Conservation (phyloP, 306 rosid genomes). For the Geum urbanum region DNA sequence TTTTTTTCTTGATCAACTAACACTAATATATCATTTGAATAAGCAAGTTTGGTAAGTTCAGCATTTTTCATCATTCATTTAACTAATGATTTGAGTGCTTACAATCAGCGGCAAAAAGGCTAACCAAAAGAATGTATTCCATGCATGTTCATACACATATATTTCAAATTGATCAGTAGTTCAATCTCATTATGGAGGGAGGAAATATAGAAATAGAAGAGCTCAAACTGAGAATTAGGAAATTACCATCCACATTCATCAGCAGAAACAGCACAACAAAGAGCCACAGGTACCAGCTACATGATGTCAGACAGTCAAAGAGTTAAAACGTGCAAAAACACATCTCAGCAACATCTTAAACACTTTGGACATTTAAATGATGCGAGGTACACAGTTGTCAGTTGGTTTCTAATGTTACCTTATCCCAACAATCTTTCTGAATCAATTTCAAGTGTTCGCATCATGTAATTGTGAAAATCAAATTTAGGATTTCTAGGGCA, state of each 20-base stretch:
- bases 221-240: slow-evolving; percentile 17
- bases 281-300: slow-evolving; percentile 89
- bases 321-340: not conserved
- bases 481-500: not conserved
- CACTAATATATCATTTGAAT: not conserved
- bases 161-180: not conserved
- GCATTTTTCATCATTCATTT: not conserved
- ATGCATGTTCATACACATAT: slow-evolving; percentile 32
- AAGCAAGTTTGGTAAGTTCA: not conserved
- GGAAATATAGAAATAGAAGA: not conserved
- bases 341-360: not conserved
- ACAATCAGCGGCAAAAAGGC: slow-evolving; percentile 83
- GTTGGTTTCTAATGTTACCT: slow-evolving; percentile 40
- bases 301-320: slow-evolving; percentile 11
- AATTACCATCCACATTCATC: slow-evolving; percentile 66
- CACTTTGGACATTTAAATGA: not conserved
- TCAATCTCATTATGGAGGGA: not conserved
- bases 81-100: slow-evolving; percentile 38
- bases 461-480: slow-evolving; percentile 58
- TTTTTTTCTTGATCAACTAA: too few relatives aligned
- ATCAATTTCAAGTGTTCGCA: slow-evolving; percentile 62
- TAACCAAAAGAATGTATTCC: slow-evolving; percentile 93
- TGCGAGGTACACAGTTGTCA: not conserved
- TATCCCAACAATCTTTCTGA: slow-evolving; percentile 72
- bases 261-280: slow-evolving; percentile 87